Percentiles rank a stretch among this genome's conserved stretches.
Conservation (phyloP, 352 stramenopile species). For the Globisporangium perplexum region DNA sequence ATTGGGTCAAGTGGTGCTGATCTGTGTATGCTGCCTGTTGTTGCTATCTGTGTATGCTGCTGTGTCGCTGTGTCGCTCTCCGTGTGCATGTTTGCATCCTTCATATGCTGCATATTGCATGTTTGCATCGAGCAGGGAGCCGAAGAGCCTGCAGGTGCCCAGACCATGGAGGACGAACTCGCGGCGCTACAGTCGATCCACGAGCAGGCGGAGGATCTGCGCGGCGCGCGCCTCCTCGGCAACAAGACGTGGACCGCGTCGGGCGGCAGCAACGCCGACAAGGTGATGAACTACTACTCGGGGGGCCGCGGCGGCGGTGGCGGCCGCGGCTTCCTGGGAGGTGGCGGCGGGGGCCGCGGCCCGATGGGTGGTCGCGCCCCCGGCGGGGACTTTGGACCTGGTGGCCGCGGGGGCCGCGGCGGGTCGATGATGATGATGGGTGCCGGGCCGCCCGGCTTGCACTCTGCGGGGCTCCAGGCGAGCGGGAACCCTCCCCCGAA, state of each 20-base stretch:
- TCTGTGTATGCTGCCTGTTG: slow-evolving; percentile 5
- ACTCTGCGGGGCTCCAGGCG: slow-evolving; percentile 4
- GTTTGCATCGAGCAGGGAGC: slow-evolving; percentile 7
- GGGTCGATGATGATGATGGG: slow-evolving; percentile 23
- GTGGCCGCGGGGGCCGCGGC: slow-evolving; percentile 17
- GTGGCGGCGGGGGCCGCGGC: slow-evolving; percentile 32
- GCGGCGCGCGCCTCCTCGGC: slow-evolving; percentile 56
- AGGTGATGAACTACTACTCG: slow-evolving; percentile 74
- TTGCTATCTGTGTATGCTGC: slow-evolving; percentile 10
- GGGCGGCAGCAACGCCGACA: slow-evolving; percentile 69
- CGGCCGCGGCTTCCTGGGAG: slow-evolving; percentile 21
- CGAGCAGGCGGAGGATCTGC: slow-evolving; percentile 79
- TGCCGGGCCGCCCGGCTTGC: slow-evolving; percentile 21
- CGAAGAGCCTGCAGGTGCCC: slow-evolving; percentile 27
- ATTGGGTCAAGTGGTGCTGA: slow-evolving; percentile 1
- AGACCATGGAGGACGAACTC: slow-evolving; percentile 84
- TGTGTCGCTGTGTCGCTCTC: slow-evolving; percentile 2
- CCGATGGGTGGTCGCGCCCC: slow-evolving; percentile 27
- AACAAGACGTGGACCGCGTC: slow-evolving; percentile 85
- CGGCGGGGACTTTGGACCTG: slow-evolving; percentile 28
- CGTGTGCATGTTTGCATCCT: slow-evolving; percentile 9
- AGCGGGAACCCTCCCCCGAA: slow-evolving; percentile 69
- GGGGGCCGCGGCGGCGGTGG: slow-evolving; percentile 24
- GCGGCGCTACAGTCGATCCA: slow-evolving; percentile 80
- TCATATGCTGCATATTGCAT: slow-evolving; percentile 4